Base-by-base conservation (phyloP, 2,329 filamentous ascomycete species). In the Beauveria medogensis region DNA sequence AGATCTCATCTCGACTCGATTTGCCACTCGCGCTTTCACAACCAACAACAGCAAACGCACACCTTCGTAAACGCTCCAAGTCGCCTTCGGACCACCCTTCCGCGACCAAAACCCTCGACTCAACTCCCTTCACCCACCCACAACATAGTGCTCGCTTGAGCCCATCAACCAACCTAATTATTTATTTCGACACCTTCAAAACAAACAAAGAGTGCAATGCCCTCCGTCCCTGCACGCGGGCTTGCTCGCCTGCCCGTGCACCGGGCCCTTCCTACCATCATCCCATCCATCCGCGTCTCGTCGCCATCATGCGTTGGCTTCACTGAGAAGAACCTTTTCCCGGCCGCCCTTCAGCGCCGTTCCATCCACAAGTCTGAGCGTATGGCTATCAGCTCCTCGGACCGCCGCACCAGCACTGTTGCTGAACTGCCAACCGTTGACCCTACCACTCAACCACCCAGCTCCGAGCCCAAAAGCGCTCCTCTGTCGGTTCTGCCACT, bases 401-500 rank as follows among this genome's bases (percentile, higher is more conserved):
- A 73, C 62, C 68, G 68, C 60, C 70, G 72, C 63, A 70, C 73
- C 18, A 71, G 70, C 55, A 75, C 74, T 28, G 57, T 75, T 50
- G 67, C 69, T 46, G 71, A 74, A 62, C 62, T 69, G 16, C 69
- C 70, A 22, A 52, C 56, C 12, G 57, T 55, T 46, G 67, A 71
- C 16, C 67, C 69, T n/a, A 67, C 70, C 57, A 68, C 70, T 3
- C 64, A 68, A 44, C 66, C 70, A 22, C 67, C 69, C 53, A 67
- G 63, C 56, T 59, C 65, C 52, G 66, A 69, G 47, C 60, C 69
- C 41, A 62, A 63, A 52, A 71, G 72, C 52, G 71, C 73, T n/a
- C 81, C 86, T 2, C 78, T 92, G 24, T 83, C 86, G 0, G 80
- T 89, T 46, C 79, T 92, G 41, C 88, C 89, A 0, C 75, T 90